Conservation (phyloP, 805 yeast genomes). For the Citeromyces nyonsensis region DNA sequence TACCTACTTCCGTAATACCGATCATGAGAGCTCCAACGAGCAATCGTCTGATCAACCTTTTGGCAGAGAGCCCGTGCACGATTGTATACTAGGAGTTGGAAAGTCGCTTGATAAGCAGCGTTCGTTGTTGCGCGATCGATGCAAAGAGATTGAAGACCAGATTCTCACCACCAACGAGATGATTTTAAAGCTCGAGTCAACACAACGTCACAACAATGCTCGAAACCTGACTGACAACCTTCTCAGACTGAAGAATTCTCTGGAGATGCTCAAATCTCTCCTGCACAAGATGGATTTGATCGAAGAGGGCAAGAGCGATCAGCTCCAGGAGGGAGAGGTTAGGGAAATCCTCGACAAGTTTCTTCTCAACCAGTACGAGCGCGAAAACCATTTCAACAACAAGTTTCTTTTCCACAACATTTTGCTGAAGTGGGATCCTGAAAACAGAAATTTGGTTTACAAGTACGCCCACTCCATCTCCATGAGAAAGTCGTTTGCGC, state of each 20-base stretch:
- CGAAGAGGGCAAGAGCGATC: no score
- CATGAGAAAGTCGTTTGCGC: conserved; percentile 23
- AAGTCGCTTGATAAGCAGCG: conserved; percentile 36
- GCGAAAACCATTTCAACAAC: conserved; percentile 29
- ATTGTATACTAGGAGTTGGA: conserved; percentile 37
- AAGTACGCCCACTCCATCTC: conserved; percentile 38
- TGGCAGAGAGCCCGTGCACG: conserved; percentile 41
- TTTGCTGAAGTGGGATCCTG: conserved; percentile 67
- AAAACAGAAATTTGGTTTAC: conserved; percentile 45
- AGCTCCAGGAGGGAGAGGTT: no score
- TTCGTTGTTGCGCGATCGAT: conserved; percentile 17
- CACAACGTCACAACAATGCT: conserved; percentile 6
- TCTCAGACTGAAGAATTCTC: not conserved
- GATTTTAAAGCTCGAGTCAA: conserved; percentile 8
- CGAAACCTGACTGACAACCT: not conserved
- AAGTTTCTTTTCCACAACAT: conserved; percentile 60
- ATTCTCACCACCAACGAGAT: conserved; percentile 11
- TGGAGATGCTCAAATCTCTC: conserved; percentile 1
- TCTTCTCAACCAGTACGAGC: conserved; percentile 7
- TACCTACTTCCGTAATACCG: conserved; percentile 43
- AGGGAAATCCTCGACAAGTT: no score
- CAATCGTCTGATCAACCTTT: conserved; percentile 31
- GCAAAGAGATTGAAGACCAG: conserved; percentile 15
- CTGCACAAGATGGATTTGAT: not conserved
- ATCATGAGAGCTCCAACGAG: conserved; percentile 16